Evolutionary conservation across 768 basidiomycete genomes (phyloP), one percentile per base, ranked within the genome.

Genomic region (Pulveroboletus ravenelii): DNA sequence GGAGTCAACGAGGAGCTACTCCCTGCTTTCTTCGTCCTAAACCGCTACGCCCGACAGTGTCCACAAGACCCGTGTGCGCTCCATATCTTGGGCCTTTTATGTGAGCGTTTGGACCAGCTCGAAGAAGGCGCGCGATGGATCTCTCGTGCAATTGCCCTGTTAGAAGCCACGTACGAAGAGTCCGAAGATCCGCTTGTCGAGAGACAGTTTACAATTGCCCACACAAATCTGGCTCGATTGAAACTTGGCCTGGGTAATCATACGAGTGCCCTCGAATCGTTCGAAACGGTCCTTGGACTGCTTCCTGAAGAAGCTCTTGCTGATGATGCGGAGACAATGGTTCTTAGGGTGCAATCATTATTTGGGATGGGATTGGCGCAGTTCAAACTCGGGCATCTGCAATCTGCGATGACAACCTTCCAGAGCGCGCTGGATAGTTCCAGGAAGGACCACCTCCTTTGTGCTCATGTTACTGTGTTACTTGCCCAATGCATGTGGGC

Each of bases 161-260:
- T 98, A n/a, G 95, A 98, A 66, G 77, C 81, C 2, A 77, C 79
- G 25, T 99, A 96, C 70, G 96, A 99, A 65, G 82, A 87, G 47
- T 80, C 79, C 13, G 96, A 99, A 66, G 86, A 91, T 47, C 68
- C 84, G 1, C 70, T 74, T 20, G 80, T 91, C 10, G 96, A 97
- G 67, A 71, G 75, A 44, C 84, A 80, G 47, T 99, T 87, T 61
- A 81, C 79, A 6, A 80, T 93, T 35, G 89, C 93, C 0, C 88
- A 93, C 54, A 72, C 80, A 20, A 95, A 88, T 51, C 71, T 92
- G 8, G 96, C 85, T 1, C 81, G 96, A 10, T 65, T 95, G 23
- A 77, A 80, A 17, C 70, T 95, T n/a, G 74, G 84, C 0, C 61
- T 75, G 3, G 69, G 72, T 12, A 77, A 87, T 47, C 84, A 81